These are phyloP conservation scores for Fusarium mexicanum DNA, from an alignment of 2,329 filamentous ascomycete species.

Conservation along the genomic window DNA sequence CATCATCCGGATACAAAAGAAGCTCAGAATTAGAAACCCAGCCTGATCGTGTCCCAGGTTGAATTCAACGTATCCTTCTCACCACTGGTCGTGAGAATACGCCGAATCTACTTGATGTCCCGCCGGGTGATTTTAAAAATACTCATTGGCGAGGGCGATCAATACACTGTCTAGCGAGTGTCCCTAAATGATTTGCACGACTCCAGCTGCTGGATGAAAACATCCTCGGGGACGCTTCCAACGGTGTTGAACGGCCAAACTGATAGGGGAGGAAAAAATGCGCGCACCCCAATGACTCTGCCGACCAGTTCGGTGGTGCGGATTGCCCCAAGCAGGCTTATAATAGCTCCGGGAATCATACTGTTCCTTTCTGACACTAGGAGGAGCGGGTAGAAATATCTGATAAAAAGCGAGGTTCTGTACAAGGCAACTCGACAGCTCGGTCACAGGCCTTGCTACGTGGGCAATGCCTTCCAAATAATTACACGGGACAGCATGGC, in stretches of 20 bases:
- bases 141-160: no score
- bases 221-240: no score
- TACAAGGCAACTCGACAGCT: no score
- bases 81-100: no score
- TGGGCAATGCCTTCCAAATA: fast-evolving
- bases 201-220: no score
- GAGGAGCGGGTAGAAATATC: not conserved
- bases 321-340: not conserved
- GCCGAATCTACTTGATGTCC: no score
- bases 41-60: no score
- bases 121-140: fast-evolving
- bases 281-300: not conserved
- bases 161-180: no score
- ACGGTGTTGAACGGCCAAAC: fast-evolving
- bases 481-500: not conserved
- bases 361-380: fast-evolving
- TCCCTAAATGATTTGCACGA: no score
- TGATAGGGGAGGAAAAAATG: not conserved
- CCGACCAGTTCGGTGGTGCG: fast-evolving
- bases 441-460: fast-evolving
- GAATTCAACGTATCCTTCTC: fast-evolving
- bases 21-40: fast-evolving
- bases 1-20: fast-evolving
- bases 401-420: not conserved
- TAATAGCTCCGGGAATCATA: fast-evolving